Percentiles rank a stretch among this genome's conserved stretches.
Evolutionary conservation across 768 basidiomycete genomes (phyloP).

Genomic region (Lyophyllum shimeji): DNA sequence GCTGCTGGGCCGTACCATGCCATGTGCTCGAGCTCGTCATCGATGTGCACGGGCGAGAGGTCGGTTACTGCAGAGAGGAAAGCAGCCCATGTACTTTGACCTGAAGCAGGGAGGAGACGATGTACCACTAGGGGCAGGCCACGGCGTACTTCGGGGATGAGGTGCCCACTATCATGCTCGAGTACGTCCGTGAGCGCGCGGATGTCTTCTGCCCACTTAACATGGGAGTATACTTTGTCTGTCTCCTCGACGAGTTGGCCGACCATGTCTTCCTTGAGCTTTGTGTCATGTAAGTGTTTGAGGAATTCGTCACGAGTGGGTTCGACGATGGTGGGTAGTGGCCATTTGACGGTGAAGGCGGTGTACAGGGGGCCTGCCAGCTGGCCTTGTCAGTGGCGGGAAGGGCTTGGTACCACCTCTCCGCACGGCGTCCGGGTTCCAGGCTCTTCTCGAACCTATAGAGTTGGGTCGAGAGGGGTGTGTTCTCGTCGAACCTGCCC

Average conservation of each 20-base stretch:
- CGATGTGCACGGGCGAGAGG: not conserved
- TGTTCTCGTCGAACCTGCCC: not conserved
- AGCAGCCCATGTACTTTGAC: not conserved
- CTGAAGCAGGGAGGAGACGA: not conserved
- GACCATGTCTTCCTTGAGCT: not conserved
- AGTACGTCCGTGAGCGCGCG: not conserved
- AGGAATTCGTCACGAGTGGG: not conserved
- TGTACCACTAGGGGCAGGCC: not conserved
- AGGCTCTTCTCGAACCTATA: not conserved
- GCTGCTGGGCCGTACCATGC: not conserved
- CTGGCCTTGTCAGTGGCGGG: not conserved
- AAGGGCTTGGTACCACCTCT: not conserved
- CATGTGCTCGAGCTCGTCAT: not conserved
- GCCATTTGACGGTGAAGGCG: not conserved
- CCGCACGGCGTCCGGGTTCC: not conserved
- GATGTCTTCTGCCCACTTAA: not conserved
- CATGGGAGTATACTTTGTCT: slow-evolving; percentile 2
- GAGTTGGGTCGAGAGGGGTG: not conserved
- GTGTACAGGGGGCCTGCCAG: not conserved
- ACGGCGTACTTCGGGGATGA: not conserved
- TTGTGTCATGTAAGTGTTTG: not conserved
- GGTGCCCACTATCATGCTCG: not conserved
- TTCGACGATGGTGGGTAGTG: not conserved
- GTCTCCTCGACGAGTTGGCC: not conserved
- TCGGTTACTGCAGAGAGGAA: not conserved